These are phyloP conservation scores for Fusarium sp. DNA, from an alignment of 2,329 filamentous ascomycete species.

Conservation along the genomic window DNA sequence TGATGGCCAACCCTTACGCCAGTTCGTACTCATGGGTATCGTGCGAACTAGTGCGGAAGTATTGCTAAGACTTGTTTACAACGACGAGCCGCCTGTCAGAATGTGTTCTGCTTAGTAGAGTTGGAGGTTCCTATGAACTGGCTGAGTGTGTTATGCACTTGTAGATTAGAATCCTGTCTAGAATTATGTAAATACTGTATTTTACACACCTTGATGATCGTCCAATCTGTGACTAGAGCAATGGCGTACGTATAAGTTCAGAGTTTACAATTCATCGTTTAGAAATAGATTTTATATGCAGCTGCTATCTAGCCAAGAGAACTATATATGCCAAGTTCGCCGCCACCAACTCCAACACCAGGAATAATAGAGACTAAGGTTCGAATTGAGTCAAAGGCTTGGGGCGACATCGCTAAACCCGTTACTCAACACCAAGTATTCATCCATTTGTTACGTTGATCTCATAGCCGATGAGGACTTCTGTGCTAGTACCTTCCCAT, in stretches of 20 bases:
- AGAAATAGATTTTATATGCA: conserved; percentile 9
- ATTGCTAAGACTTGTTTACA: not conserved
- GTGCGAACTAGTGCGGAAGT: not conserved
- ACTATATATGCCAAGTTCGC: not conserved
- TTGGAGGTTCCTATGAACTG: too few species aligned
- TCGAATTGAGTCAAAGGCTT: not conserved
- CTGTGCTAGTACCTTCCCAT: conserved; percentile 92
- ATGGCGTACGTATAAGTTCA: not conserved
- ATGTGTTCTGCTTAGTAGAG: not conserved
- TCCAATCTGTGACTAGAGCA: not conserved
- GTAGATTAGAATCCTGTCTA: not conserved
- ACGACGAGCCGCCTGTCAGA: not conserved
- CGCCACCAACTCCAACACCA: conserved; percentile 6
- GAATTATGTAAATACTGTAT: conserved; percentile 9
- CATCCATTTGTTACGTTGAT: conserved; percentile 63
- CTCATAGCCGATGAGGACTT: conserved; percentile 95
- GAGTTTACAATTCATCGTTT: not conserved
- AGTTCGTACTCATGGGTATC: not conserved
- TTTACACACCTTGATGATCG: not conserved
- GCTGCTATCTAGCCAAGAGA: not conserved
- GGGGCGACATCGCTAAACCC: not conserved
- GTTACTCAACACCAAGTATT: not conserved
- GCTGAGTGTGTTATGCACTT: not conserved
- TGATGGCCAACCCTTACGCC: not conserved
- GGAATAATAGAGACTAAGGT: not conserved